These are phyloP conservation scores for Aspergillus texensis DNA, from an alignment of 2,329 filamentous ascomycete species.

Conservation along the genomic window DNA sequence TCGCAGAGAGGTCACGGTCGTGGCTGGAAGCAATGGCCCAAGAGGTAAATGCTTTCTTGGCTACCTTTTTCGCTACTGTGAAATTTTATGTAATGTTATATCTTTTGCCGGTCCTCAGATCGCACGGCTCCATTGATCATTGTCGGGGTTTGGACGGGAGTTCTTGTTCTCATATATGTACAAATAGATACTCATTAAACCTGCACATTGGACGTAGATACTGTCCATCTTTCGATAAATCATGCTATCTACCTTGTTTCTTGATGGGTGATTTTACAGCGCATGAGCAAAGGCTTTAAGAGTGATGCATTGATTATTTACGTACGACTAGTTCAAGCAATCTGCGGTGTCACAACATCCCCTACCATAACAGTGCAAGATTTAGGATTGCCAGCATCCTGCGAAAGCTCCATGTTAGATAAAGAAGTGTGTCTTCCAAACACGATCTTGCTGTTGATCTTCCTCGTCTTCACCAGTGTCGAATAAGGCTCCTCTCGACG, in stretches of 20 bases:
- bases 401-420: slow-evolving; percentile 29
- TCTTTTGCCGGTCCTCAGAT: slow-evolving; percentile 9
- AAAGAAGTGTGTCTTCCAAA: slow-evolving; percentile 78
- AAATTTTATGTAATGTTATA: slow-evolving; percentile 8
- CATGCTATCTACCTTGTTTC: neutral
- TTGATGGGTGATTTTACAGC: neutral
- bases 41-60: slow-evolving; percentile 36
- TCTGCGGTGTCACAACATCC: slow-evolving; percentile 39
- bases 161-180: slow-evolving; percentile 10
- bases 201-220: neutral
- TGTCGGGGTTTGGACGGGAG: slow-evolving; percentile 1
- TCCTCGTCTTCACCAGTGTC: slow-evolving; percentile 83
- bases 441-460: slow-evolving; percentile 79
- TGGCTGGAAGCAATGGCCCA: slow-evolving; percentile 76
- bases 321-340: neutral
- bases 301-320: neutral
- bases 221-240: neutral
- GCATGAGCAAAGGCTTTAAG: neutral
- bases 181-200: slow-evolving; percentile 9
- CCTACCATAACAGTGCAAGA: slow-evolving; percentile 42
- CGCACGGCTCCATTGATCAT: slow-evolving; percentile 5
- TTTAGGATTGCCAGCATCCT: slow-evolving; percentile 17
- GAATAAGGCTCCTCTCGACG: slow-evolving; percentile 84
- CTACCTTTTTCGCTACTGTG: neutral
- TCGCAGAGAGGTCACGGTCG: slow-evolving; percentile 68